Conservation (phyloP, 768 basidiomycete genomes). For the Daedaleopsis sinensis region DNA sequence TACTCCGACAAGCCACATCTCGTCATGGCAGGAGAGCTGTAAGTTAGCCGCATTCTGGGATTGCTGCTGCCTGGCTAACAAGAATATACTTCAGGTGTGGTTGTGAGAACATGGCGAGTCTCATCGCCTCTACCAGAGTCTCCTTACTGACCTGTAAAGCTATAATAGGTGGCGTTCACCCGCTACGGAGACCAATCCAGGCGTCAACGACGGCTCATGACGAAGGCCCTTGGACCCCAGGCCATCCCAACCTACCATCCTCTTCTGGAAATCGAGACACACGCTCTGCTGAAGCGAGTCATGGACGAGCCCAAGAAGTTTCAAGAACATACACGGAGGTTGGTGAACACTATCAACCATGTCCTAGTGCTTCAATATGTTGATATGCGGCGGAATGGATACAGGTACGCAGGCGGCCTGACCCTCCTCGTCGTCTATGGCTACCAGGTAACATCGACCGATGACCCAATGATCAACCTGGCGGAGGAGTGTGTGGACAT, state of each 20-base stretch:
- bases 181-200: slow-evolving; percentile 63
- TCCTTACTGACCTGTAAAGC: no score
- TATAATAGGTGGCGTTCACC: slow-evolving; percentile 67
- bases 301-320: slow-evolving; percentile 43
- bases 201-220: slow-evolving; percentile 67
- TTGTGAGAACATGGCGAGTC: slow-evolving; percentile 64
- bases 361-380: neutral
- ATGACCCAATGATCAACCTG: slow-evolving; percentile 45
- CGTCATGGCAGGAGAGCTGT: slow-evolving; percentile 75
- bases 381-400: slow-evolving; percentile 17
- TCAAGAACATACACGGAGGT: slow-evolving; percentile 41
- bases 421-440: slow-evolving; percentile 68
- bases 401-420: slow-evolving; percentile 54
- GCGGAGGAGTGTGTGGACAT: slow-evolving; percentile 46
- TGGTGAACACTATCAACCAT: neutral
- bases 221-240: slow-evolving; percentile 57
- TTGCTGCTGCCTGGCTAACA: neutral
- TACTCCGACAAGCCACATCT: slow-evolving; percentile 76
- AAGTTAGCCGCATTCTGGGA: slow-evolving; percentile 31
- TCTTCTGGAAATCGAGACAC: slow-evolving; percentile 57
- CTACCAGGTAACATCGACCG: slow-evolving; percentile 44
- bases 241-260: slow-evolving; percentile 59
- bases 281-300: slow-evolving; percentile 57
- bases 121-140: no score
- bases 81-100: slow-evolving; percentile 45